Evolutionary conservation across 164 flowering plant genomes (phyloP), one percentile per base, ranked within the genome.

Genomic region (Saururus chinensis): DNA sequence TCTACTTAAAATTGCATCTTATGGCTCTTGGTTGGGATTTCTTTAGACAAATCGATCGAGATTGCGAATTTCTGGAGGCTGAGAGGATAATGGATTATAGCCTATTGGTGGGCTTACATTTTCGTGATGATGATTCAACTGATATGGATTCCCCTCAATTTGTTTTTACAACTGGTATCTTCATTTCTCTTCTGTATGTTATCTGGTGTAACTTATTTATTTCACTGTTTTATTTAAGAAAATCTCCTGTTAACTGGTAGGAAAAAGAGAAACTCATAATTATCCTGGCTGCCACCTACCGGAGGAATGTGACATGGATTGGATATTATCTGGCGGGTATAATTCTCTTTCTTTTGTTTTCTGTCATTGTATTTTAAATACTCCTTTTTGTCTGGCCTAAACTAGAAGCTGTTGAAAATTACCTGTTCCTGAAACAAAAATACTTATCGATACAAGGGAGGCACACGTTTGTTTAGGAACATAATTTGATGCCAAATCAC

Each of bases 51-150:
- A 80, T 89, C 52, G 79, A 87, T 53, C 75, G 81, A 26, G 96
- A 89, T 53, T 86, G 93, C 59, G 83, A 87, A 71, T 89, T 86
- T 70, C 74, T 89, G 68, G 96, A 89, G 74, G 75, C 86, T 2
- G 96, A 82, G 70, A 72, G 82, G 66, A 89, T 88, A n/a, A 88
- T 88, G 96, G 96, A 88, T 73, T 88, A 88, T 63, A 88, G 96
- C 77, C 81, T 89, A 40, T 71, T 89, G 66, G 93, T 89, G 57
- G 96, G 96, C 49, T 70, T 89, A 60, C 96, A 89, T 63, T 89
- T 89, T 66, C 81, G 91, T 30, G 87, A 89, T 63, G 83, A 76
- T 45, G 66, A 75, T 58, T 76, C 79, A 19, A 78, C 76, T 20
- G 89, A 82, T 41, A 83, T 81, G 73, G 86, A 81, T 21, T 64